A percentile compares a stretch with the other conserved stretches of the same genome.
phyloP scores from a whole-genome alignment of 176 grass and related monocot genomes.

The Carex cristatella region DNA sequence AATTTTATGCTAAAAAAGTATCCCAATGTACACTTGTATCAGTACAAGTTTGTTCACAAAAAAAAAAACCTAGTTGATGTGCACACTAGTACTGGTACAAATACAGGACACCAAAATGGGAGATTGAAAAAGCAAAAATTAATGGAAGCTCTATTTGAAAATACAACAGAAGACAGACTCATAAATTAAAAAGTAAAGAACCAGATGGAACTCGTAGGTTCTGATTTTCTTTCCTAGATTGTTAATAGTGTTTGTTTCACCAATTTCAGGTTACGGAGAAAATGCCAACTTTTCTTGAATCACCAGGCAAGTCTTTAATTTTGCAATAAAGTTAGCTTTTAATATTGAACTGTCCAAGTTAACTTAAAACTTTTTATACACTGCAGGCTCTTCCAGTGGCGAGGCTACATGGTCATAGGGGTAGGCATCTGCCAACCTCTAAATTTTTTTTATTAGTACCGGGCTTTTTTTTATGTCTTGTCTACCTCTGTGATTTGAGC shows the following conservation, averaged over 20 bases:
- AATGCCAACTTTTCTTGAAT: slow-evolving; percentile 88
- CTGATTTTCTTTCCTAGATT: neutral
- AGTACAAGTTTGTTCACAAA: neutral
- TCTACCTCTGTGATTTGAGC: no score
- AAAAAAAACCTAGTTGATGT: neutral
- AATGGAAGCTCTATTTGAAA: neutral
- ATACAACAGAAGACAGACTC: neutral
- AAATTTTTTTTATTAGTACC: no score
- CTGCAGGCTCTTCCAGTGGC: no score
- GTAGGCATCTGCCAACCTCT: no score
- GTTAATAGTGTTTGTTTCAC: slow-evolving; percentile 3
- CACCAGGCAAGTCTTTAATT: slow-evolving; percentile 38
- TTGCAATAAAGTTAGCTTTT: neutral
- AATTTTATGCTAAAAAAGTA: neutral
- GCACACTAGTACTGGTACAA: neutral
- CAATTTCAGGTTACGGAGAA: slow-evolving; percentile 62
- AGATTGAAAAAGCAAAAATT: neutral
- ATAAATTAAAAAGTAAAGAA: no score
- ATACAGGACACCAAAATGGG: slow-evolving; percentile 10
- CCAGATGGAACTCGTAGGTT: neutral
- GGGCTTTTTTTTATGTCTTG: no score
- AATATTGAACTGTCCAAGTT: neutral
- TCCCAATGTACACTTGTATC: neutral
- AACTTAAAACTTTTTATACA: neutral
- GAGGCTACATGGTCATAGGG: no score